Evolutionary conservation across 225 moss, liverwort and hornwort species (phyloP).

Genomic region (Bryoerythrophyllum caledonicum): DNA sequence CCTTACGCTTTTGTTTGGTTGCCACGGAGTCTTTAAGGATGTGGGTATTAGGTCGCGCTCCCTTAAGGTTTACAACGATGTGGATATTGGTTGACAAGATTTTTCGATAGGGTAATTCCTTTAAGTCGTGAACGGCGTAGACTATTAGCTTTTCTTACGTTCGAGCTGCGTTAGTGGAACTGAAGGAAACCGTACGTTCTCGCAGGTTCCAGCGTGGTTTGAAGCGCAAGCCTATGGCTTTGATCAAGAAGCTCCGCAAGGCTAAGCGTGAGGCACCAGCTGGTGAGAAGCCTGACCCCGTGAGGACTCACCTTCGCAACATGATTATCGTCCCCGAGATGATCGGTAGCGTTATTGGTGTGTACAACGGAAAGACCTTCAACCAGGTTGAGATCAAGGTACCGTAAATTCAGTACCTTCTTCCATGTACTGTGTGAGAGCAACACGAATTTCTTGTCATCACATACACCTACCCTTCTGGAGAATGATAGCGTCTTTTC

Average conservation of each 20-base stretch:
- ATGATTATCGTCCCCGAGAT: conserved; percentile 88
- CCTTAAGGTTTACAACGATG: neutral
- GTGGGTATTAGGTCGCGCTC: neutral
- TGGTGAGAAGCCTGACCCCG: conserved; percentile 65
- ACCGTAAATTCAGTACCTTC: neutral
- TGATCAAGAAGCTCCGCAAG: conserved; percentile 76
- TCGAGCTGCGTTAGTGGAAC: neutral
- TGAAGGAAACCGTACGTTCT: neutral
- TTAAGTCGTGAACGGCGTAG: too few relatives aligned
- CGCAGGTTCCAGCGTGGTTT: conserved; percentile 82
- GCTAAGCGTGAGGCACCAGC: conserved; percentile 56
- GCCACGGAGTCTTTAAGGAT: neutral
- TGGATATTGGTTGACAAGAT: neutral
- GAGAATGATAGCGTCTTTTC: too few relatives aligned
- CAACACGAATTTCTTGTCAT: neutral
- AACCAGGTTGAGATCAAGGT: conserved; percentile 88
- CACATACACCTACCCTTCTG: neutral
- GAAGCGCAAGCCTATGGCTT: conserved; percentile 92
- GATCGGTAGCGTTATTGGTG: conserved; percentile 79
- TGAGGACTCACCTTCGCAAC: conserved; percentile 63
- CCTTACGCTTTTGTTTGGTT: neutral
- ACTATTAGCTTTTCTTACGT: neutral
- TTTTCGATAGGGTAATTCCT: neutral
- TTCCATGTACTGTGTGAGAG: neutral
- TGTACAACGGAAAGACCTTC: conserved; percentile 81